Base-by-base conservation (phyloP, 495 filamentous ascomycete species). In the Hamigera avellanea region DNA sequence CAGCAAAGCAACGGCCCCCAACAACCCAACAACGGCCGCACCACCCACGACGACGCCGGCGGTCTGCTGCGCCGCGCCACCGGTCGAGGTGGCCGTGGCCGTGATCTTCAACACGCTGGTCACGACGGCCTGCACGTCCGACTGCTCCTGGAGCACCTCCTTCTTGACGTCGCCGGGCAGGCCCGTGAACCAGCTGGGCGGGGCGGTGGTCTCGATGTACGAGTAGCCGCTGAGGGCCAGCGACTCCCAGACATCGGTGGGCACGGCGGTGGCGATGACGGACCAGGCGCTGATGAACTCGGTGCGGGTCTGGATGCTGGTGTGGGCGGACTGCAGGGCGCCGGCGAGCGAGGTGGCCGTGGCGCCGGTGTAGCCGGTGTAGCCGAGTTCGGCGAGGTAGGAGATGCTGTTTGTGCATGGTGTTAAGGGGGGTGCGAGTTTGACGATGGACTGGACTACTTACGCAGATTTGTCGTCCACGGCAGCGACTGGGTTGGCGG, bases 181-280 rank as follows among this genome's bases (percentile, higher is more conserved):
- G 16, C 34, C 34, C 8, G 40, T 39, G 26, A 39, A 42, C 40
- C 40, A 42, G 13, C 26, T 18, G 9, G 40, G 40, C 26, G 35
- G 33, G 12, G 5, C 33, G 3, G 40, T 36, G 16, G 40, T 42
- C 19, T 23, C 9, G 8, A 28, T 5, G 29, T 19, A 19, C n/a
- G 2, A 19, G 15, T 14, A 32, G 25, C 40, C 40, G 14, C 14
- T 29, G 8, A 15, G 21, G 0, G 23, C 14, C 13, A 42, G 9
- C 2, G 40, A 37, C 2, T 37, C 16, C 15, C 10, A 25, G 15
- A 19, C 16, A 8, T 10, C 2, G 17, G 23, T 14, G 17, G 40
- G 34, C 10, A 42, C 15, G 14, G 33, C 33, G 13, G 40, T 36
- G 2, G 14, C 23, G 14, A 37, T 18, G 25, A 37, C 33, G 10